Base-by-base conservation (phyloP, 1,139 yeast genomes). In the Suhomyces maxii region DNA sequence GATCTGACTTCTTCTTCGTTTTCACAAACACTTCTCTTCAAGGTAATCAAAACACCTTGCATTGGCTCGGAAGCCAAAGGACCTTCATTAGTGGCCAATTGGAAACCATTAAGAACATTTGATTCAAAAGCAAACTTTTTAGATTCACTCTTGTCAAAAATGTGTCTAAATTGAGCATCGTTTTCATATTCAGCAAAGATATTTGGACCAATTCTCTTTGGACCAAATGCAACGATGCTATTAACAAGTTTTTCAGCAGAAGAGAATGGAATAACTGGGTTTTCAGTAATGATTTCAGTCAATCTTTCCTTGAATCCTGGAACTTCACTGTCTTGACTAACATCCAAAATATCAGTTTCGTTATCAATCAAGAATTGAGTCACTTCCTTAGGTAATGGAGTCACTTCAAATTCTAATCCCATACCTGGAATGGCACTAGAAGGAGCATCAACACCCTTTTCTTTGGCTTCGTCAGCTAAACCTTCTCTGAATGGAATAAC, bases 401-500 rank as follows among this genome's bases (percentile, higher is more conserved):
- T 61, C 0, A 84, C 79, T 38, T 76, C 79, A 41, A 79, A 62
- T 26, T 77, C 77, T 38, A 80, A 64, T 12, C 68, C 69, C 9
- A 87, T 82, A 3, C 84, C 73, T 6, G 76, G 62, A 1, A 52
- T 14, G 18, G 34, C 18, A 66, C 65, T 23, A 47, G 67, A 28
- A 3, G 26, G 47, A 18, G 42, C 50, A 25, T 37, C 52, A 5
- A 9, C 39, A 36, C n/a, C 31, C 5, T 26, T 7, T 7, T 40
- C 42, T n/a, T 39, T 43, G 10, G 35, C 36, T 7, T 52, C 52
- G n/a, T 52, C 51, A 10, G 83, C 73, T 45, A 89, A 81, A 0
- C 98, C 89, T 66, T 95, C 99, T 53, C 96, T 73, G 60, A 87
- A 95, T 11, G 99, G 99, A 53, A 95, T 95, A 25, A 89, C 95